phyloP scores from a whole-genome alignment of 306 rosid genomes.

The Dalbergia oliveri region DNA sequence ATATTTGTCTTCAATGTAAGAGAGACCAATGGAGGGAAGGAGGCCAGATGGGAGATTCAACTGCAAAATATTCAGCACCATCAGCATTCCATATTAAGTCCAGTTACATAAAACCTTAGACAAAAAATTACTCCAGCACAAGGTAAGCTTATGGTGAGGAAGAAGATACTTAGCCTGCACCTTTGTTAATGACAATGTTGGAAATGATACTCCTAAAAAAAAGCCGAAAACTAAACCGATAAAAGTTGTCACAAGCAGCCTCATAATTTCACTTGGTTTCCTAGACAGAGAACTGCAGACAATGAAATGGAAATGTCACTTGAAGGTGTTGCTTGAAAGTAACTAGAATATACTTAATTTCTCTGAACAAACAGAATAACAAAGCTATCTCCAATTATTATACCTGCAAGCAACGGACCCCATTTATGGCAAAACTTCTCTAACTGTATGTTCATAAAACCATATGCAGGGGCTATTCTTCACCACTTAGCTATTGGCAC shows the following conservation, averaged over 20 bases:
- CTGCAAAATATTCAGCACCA: constrained; percentile 58
- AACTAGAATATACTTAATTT: constrained; percentile 26
- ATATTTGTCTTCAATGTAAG: constrained; percentile 61
- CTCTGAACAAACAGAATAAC: constrained; percentile 17
- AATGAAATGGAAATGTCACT: constrained; percentile 48
- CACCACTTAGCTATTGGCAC: constrained; percentile 52
- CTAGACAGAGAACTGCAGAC: constrained; percentile 70
- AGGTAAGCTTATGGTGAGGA: constrained; percentile 23
- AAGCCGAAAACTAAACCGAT: constrained; percentile 89
- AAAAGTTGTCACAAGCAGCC: constrained; percentile 83
- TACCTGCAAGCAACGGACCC: constrained; percentile 87
- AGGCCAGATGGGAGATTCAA: constrained; percentile 80
- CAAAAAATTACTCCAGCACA: constrained; percentile 31
- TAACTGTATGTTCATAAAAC: constrained; percentile 54
- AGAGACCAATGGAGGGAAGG: constrained; percentile 75
- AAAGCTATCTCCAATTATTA: constrained; percentile 34
- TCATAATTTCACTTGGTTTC: constrained; percentile 90
- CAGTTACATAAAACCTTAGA: constrained; percentile 32
- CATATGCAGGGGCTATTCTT: constrained; percentile 55
- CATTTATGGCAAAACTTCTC: constrained; percentile 68
- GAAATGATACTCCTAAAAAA: constrained; percentile 90
- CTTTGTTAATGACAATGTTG: constrained; percentile 86
- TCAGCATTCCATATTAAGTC: constrained; percentile 39
- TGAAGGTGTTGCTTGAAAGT: constrained; percentile 32
- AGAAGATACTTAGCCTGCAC: constrained; percentile 50